phyloP scores from a whole-genome alignment of 257 asterid genomes.

The Hygrophila difformis region DNA sequence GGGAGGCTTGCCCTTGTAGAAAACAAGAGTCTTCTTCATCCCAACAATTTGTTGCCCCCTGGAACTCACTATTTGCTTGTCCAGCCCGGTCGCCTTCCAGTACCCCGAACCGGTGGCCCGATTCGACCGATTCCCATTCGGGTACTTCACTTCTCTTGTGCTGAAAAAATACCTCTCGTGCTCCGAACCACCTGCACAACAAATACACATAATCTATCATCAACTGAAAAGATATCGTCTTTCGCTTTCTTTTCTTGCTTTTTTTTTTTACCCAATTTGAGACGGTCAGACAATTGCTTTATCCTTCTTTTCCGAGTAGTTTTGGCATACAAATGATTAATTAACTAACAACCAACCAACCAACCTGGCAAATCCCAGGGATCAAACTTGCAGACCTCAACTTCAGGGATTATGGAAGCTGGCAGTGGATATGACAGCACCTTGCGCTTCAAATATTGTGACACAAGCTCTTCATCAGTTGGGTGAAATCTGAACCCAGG shows the following conservation, averaged over 20 bases:
- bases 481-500: conserved; percentile 71
- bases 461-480: conserved; percentile 62
- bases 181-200: conserved; percentile 26
- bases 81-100: conserved; percentile 34
- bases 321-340: no score
- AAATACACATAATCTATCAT: no score
- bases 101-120: conserved; percentile 33
- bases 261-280: no score
- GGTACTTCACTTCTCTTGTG: conserved; percentile 28
- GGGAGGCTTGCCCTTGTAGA: conserved; percentile 32
- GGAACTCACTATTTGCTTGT: conserved; percentile 23
- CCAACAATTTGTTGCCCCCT: conserved; percentile 23
- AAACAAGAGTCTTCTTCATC: conserved; percentile 30
- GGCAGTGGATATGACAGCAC: conserved; percentile 49
- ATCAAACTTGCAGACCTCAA: conserved; percentile 59
- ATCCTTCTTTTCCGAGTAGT: no score
- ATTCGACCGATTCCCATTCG: conserved; percentile 28
- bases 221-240: no score
- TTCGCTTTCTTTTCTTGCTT: no score
- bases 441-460: conserved; percentile 54
- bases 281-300: no score
- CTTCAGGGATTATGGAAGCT: conserved; percentile 48
- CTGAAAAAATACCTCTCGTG: conserved; percentile 33
- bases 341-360: background rate
- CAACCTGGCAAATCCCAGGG: conserved; percentile 78